Conservation (phyloP, 2,329 filamentous ascomycete species). For the Orbilia quercus region DNA sequence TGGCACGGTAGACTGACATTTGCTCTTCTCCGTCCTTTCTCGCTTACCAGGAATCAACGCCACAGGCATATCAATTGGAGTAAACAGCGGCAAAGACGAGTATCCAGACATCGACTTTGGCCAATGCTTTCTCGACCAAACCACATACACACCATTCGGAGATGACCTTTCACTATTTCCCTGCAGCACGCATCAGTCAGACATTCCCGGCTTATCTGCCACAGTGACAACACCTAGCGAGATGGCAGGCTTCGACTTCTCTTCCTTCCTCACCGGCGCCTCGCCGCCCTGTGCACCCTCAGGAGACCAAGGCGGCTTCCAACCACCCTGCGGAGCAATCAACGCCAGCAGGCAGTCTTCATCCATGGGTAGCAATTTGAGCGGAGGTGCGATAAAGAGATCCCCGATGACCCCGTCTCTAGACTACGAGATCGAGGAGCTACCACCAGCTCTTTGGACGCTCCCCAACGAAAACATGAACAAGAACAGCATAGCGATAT, state of each 20-base stretch:
- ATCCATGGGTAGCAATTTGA: conserved; percentile 52
- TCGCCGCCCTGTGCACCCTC: conserved; percentile 51
- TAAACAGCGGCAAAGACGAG: conserved; percentile 52
- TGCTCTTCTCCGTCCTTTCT: conserved; percentile 20
- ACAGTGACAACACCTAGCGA: conserved; percentile 54
- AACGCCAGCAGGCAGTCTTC: conserved; percentile 53
- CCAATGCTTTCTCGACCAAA: conserved; percentile 55
- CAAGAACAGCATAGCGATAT: conserved; percentile 51
- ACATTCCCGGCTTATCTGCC: conserved; percentile 54
- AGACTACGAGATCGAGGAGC: conserved; percentile 53
- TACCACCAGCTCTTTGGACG: conserved; percentile 52
- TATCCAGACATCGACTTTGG: conserved; percentile 56
- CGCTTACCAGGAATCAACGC: conserved; percentile 40
- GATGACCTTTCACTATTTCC: conserved; percentile 55
- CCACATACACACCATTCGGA: conserved; percentile 52
- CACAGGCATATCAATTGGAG: conserved; percentile 54
- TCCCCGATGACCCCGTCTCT: conserved; percentile 53
- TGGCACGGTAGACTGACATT: conserved; percentile 18
- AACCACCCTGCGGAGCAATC: conserved; percentile 40
- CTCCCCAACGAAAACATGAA: conserved; percentile 38
- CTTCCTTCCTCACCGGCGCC: conserved; percentile 53
- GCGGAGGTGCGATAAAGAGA: conserved; percentile 45
- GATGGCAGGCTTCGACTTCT: conserved; percentile 56
- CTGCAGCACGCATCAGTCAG: conserved; percentile 55
- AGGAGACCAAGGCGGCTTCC: conserved; percentile 38